A percentile compares a stretch with the other conserved stretches of the same genome.
These are phyloP conservation scores for Ceratocystis huliohia DNA, from an alignment of 2,329 filamentous ascomycete species.

Conservation along the genomic window DNA sequence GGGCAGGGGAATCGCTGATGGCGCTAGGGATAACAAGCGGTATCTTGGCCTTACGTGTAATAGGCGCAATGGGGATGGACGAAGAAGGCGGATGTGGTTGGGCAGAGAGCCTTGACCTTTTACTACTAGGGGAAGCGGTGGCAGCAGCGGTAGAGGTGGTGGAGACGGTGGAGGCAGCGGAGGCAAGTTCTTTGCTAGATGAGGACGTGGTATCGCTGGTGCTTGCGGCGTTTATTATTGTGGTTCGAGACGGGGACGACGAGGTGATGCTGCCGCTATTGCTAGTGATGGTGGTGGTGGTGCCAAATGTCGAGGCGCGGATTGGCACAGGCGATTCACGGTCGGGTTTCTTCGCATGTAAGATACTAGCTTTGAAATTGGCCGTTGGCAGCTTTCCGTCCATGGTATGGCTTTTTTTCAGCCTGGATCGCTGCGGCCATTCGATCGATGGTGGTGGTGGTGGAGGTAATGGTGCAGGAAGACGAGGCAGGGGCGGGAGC, in stretches of 20 bases:
- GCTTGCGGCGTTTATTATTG: not conserved
- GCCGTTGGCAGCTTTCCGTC: slow-evolving; percentile 18
- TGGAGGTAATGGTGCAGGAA: too few species aligned
- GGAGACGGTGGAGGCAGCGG: not conserved
- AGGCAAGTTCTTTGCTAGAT: not conserved
- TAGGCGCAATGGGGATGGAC: not conserved
- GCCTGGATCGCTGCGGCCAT: slow-evolving; percentile 13
- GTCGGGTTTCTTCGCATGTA: slow-evolving; percentile 5
- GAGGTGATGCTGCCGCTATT: slow-evolving; percentile 7
- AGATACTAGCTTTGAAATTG: slow-evolving; percentile 17
- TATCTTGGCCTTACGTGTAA: slow-evolving; percentile 3
- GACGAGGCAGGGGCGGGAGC: slow-evolving; percentile 6
- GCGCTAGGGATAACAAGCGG: not conserved
- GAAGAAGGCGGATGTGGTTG: not conserved
- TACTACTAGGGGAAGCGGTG: not conserved
- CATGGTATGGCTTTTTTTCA: slow-evolving; percentile 18
- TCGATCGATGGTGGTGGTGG: slow-evolving; percentile 16
- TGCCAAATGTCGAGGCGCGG: slow-evolving; percentile 6
- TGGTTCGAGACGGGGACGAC: slow-evolving; percentile 15
- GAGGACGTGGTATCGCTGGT: slow-evolving; percentile 4
- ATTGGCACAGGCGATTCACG: not conserved
- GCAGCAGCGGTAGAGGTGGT: slow-evolving; percentile 9
- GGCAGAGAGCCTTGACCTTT: not conserved
- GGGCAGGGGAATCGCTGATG: not conserved
- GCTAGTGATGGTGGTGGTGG: too few species aligned